A percentile compares a stretch with the other conserved stretches of the same genome.
Conservation (phyloP, 495 filamentous ascomycete species). For the Penicillium coffeae region DNA sequence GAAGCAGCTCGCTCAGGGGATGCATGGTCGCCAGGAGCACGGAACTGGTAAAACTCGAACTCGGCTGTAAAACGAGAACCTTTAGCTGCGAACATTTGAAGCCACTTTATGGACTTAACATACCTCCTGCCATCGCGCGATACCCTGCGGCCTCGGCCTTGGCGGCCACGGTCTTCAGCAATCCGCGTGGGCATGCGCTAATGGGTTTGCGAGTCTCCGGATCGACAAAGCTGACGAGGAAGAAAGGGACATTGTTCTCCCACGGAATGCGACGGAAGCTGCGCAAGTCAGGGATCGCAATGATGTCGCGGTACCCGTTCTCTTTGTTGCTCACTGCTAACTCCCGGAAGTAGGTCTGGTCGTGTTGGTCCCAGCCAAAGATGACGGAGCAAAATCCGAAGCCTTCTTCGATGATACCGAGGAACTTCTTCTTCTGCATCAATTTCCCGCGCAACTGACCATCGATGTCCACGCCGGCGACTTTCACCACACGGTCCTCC, state of each 20-base stretch:
- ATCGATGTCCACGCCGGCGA: constrained; percentile 89
- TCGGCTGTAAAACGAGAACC: constrained; percentile 60
- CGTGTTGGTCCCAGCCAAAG: constrained; percentile 99
- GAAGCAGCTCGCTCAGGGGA: constrained; percentile 56
- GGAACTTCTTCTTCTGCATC: constrained; percentile 93
- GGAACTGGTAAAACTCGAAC: constrained; percentile 97
- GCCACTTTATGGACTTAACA: constrained; percentile 1
- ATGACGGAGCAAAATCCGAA: constrained; percentile 98
- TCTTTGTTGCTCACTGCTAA: constrained; percentile 85
- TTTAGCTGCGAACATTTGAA: not conserved
- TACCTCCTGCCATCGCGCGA: constrained; percentile 92
- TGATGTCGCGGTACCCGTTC: constrained; percentile 87
- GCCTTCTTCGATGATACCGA: constrained; percentile 74
- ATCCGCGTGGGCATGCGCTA: constrained; percentile 75
- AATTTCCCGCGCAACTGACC: constrained; percentile 90
- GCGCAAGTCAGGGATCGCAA: constrained; percentile 76
- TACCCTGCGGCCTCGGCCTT: constrained; percentile 63
- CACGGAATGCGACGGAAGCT: constrained; percentile 90
- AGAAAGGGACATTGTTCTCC: constrained; percentile 92
- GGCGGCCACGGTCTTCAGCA: constrained; percentile 64
- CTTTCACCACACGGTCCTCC: constrained; percentile 81
- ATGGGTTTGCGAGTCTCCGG: constrained; percentile 53
- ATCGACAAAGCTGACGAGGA: constrained; percentile 81
- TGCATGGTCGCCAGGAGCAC: constrained; percentile 52
- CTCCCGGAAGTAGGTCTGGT: constrained; percentile 80